A percentile compares a stretch with the other conserved stretches of the same genome.
phyloP scores from a whole-genome alignment of 2,329 filamentous ascomycete genomes.

The Aspergillus hiratsukae region DNA sequence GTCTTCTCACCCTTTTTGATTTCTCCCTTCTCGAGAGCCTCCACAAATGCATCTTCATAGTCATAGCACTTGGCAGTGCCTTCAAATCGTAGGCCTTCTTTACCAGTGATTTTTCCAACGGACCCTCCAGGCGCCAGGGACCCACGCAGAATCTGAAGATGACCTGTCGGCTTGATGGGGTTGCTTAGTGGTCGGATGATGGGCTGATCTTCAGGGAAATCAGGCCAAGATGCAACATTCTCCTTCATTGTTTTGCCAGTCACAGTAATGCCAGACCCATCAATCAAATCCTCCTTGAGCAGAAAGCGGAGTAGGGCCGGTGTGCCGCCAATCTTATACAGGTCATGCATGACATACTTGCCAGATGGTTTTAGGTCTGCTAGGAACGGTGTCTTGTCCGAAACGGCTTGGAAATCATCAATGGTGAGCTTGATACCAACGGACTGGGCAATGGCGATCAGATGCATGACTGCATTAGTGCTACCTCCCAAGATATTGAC shows the following conservation, averaged over 20 bases:
- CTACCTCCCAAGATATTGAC: conserved; percentile 79
- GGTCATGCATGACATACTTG: conserved; percentile 58
- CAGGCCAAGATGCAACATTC: conserved; percentile 55
- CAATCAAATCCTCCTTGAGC: conserved; percentile 54
- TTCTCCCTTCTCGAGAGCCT: conserved; percentile 61
- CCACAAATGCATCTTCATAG: conserved; percentile 64
- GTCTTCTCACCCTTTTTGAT: conserved; percentile 74
- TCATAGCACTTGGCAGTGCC: conserved; percentile 69
- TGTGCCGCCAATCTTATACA: conserved; percentile 55
- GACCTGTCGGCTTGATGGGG: conserved; percentile 66
- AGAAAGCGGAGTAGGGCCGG: conserved; percentile 56
- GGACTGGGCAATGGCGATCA: conserved; percentile 78
- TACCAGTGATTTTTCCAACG: conserved; percentile 73
- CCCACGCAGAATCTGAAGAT: conserved; percentile 68
- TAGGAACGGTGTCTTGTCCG: conserved; percentile 74
- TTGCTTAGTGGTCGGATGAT: conserved; percentile 65
- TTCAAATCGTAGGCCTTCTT: conserved; percentile 64
- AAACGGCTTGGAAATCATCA: conserved; percentile 80
- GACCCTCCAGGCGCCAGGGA: conserved; percentile 66
- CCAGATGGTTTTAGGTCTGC: conserved; percentile 77
- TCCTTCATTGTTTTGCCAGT: conserved; percentile 56
- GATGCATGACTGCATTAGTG: conserved; percentile 79
- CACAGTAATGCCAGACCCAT: conserved; percentile 56
- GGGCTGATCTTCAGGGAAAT: conserved; percentile 64
- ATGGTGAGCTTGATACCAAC: conserved; percentile 78